Evolutionary conservation across 805 yeast species (phyloP), one percentile per base, ranked within the genome.

Genomic region (Torulaspora gathmanii): DNA sequence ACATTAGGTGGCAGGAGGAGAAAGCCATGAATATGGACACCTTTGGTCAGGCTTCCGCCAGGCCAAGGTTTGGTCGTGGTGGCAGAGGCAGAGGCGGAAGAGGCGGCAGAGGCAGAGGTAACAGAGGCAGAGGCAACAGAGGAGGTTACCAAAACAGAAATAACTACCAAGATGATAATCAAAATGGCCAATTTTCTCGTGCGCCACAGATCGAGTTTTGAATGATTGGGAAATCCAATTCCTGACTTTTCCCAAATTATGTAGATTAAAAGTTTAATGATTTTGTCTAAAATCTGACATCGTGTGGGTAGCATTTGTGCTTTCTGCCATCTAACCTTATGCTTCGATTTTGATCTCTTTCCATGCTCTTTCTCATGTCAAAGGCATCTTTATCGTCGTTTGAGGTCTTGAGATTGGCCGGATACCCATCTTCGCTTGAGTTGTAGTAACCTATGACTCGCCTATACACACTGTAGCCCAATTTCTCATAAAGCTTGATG

Each of bases 391-490:
- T 74, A 16, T 74, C 76, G 64, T 90, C 96, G 52, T 79, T 68
- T 8, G 71, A 61, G 23, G 69, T 68, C 27, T 70, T 75, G 27
- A 75, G 63, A 17, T 63, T 59, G 1, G 46, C 34, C 0, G 69
- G 69, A 47, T 74, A 75, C 2, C 65, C 60, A n/a, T 78, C 76
- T 45, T 70, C 70, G 2, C 68, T 69, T 4, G 70, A 57, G 10
- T 89, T 87, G 62, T 93, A 93, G 60, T 93, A 93, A 0, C 91
- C 91, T 10, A 88, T 79, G 4, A 93, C 98, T 42, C 99, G 68
- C 64, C 99, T 69, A 61, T 74, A 93, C 0, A 89, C 86, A 8
- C 80, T 72, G 60, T 90, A 93, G 0, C 96, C 98, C 44, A 93
- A 64, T 54, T 85, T 83, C 60, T 87, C 91, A 63, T 93, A 93